These are phyloP conservation scores for Rubroshorea leprosula DNA, from an alignment of 345 rosid species.

Conservation along the genomic window DNA sequence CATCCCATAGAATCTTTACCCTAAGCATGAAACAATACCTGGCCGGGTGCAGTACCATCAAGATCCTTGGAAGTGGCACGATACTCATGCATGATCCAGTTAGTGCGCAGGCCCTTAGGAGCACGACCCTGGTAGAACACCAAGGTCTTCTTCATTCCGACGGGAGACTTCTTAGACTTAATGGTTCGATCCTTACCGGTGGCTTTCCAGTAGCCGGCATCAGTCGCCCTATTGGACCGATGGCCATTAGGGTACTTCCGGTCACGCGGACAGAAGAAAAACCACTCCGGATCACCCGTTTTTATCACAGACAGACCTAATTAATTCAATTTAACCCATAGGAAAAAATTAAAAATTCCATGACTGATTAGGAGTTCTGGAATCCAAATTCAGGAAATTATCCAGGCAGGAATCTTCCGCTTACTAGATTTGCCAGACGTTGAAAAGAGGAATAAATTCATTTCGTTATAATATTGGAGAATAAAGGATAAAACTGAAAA, in stretches of 20 bases:
- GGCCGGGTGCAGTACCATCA: conserved; percentile 77
- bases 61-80: conserved; percentile 69
- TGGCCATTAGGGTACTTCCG: conserved; percentile 90
- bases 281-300: conserved; percentile 90
- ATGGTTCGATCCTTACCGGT: conserved; percentile 92
- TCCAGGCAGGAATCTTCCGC: neutral
- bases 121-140: conserved; percentile 94
- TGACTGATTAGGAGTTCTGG: neutral
- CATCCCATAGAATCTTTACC: neutral
- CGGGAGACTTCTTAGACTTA: conserved; percentile 39
- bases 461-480: neutral
- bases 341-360: neutral
- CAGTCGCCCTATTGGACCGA: conserved; percentile 94
- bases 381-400: neutral
- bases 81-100: conserved; percentile 96
- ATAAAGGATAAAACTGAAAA: neutral
- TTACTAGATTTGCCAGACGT: neutral
- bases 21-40: conserved; percentile 32
- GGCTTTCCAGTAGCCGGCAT: conserved; percentile 94
- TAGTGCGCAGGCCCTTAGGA: conserved; percentile 77
- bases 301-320: conserved; percentile 73
- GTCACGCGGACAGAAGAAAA: conserved; percentile 91
- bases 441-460: neutral
- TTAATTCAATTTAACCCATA: neutral
- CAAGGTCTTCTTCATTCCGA: conserved; percentile 97